Evolutionary conservation across 2,329 filamentous ascomycete species (phyloP).

Genomic region (Apiospora arundinis): DNA sequence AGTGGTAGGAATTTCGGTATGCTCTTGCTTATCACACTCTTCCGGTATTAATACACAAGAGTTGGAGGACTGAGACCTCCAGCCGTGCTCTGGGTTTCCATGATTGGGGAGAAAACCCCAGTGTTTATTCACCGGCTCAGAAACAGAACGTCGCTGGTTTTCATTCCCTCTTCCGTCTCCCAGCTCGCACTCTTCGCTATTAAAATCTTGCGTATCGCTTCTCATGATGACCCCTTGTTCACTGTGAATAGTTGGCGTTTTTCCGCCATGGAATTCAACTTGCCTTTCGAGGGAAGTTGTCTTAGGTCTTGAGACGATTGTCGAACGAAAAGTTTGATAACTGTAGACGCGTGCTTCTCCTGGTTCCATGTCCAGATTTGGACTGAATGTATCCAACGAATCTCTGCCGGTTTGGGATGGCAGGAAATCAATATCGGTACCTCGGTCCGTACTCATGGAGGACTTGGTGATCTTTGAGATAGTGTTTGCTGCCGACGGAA

Average conservation of each 20-base stretch:
- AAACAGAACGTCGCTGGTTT: neutral
- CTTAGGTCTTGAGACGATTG: constrained; percentile 34
- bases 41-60: neutral
- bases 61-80: neutral
- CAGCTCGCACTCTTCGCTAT: neutral
- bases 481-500: constrained; percentile 6
- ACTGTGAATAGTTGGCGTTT: constrained; percentile 38
- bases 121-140: neutral
- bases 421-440: constrained; percentile 41
- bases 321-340: constrained; percentile 33
- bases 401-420: constrained; percentile 40
- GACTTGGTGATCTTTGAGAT: constrained; percentile 23
- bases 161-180: constrained; percentile 26
- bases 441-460: constrained; percentile 25
- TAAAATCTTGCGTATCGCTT: constrained; percentile 26
- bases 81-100: neutral
- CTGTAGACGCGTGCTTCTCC: constrained; percentile 34
- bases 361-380: constrained; percentile 37
- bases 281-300: constrained; percentile 35
- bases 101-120: neutral
- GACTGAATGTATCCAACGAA: constrained; percentile 40
- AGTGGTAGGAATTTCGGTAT: neutral
- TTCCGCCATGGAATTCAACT: constrained; percentile 36
- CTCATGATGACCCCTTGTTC: constrained; percentile 41
- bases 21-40: neutral